Base-by-base conservation (phyloP, 495 filamentous ascomycete species). In the Halenospora varia region DNA sequence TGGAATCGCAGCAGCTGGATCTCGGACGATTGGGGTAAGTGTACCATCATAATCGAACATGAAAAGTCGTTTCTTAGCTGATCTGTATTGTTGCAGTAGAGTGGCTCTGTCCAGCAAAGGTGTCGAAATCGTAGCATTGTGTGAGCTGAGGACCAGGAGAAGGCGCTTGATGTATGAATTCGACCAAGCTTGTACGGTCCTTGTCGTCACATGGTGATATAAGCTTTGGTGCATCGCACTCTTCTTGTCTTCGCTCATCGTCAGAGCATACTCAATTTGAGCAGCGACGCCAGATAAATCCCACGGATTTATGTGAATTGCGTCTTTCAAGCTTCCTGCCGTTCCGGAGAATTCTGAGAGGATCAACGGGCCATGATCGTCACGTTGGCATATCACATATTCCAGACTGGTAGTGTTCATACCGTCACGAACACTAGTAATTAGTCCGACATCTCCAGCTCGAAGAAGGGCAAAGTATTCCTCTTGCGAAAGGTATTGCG, bases 11-110 rank as follows among this genome's bases (percentile, higher is more conserved):
- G 88, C 83, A 57, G 84, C 81, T 0, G 94, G 95, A 60, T 97
- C 90, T 54, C 85, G 83, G 23, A 97, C 92, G 62, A 98, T 97
- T 1, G 91, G 90, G 0, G 95, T 96, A n/a, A 98, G 82, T 0
- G 94, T 98, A 48, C 94, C 94, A 70, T 98, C 94, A 66, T 97
- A 98, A 75, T 98, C 94, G 64, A 97, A 96, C 87, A 98, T 91
- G 71, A 97, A 95, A 1, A 98, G 75, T 25, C 93, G 84, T 71
- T 85, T 86, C 42, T 71, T 71, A 17, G 89, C 82, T 46, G 80
- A 75, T 58, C 83, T 81, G 67, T 95, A 96, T 58, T 84, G 84
- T 51, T 75, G 78, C 41, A 93, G 70, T 53, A 96, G 68, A 62
- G 80, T 74, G 15, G 82, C 74, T 19, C 82, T 82, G 70, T 97